phyloP scores from a whole-genome alignment of 768 basidiomycete species.

The Rhizopogon vesiculosus region DNA sequence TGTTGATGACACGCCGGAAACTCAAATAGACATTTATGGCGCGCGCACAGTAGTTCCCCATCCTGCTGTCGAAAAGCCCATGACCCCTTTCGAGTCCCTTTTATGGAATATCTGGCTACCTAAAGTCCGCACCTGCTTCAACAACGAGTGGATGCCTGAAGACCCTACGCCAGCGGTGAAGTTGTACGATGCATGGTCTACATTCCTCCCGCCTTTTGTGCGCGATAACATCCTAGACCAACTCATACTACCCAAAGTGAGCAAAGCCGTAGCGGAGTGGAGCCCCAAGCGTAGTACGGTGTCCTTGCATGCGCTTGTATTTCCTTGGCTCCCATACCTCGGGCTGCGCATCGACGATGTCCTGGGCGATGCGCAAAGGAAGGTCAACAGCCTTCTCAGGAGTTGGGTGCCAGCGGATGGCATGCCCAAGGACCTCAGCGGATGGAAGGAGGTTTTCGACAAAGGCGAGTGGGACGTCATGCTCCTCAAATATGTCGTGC shows the following conservation, averaged over 20 bases:
- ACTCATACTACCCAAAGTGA: constrained; percentile 89
- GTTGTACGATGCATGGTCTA: constrained; percentile 85
- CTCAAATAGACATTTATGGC: constrained; percentile 58
- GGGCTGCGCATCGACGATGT: constrained; percentile 80
- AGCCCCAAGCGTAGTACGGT: constrained; percentile 52
- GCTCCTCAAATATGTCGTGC: constrained; percentile 86
- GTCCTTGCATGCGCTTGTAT: constrained; percentile 75
- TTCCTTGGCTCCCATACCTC: constrained; percentile 93
- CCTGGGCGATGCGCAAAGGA: constrained; percentile 82
- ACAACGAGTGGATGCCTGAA: constrained; percentile 88
- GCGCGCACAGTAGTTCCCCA: constrained; percentile 28
- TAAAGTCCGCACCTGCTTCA: constrained; percentile 86
- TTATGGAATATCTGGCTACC: constrained; percentile 97
- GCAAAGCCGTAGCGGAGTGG: constrained; percentile 84
- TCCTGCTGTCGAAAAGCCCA: constrained; percentile 46
- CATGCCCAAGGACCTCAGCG: constrained; percentile 66
- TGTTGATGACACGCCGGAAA: constrained; percentile 36
- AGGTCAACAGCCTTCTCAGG: constrained; percentile 75
- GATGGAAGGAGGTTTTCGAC: constrained; percentile 87
- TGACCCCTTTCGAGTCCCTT: constrained; percentile 95
- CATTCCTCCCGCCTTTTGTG: constrained; percentile 85
- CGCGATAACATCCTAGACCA: constrained; percentile 95
- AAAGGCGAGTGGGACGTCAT: constrained; percentile 85
- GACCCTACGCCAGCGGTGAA: constrained; percentile 71
- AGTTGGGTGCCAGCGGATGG: constrained; percentile 70